These are phyloP conservation scores for Gloeophyllum trabeum DNA, from an alignment of 768 basidiomycete species.

Conservation along the genomic window DNA sequence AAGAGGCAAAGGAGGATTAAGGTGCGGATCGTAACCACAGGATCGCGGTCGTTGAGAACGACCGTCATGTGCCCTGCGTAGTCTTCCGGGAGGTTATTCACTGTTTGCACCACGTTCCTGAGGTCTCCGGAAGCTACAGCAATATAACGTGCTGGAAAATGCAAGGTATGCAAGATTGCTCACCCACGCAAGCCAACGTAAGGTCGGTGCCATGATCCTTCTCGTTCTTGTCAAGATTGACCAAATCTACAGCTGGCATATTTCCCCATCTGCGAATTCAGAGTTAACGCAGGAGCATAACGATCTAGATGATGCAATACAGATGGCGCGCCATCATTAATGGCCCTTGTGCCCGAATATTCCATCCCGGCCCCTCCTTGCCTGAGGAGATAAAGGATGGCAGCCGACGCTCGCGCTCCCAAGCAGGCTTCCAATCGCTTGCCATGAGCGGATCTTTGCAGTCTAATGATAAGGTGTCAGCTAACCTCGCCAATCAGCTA, in stretches of 20 bases:
- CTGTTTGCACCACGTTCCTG: conserved; percentile 28
- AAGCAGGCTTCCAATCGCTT: conserved; percentile 2
- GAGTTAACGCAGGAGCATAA: neutral
- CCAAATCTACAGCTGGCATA: conserved; percentile 20
- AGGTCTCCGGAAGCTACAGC: conserved; percentile 36
- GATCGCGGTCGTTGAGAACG: conserved; percentile 28
- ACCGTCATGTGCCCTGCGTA: conserved; percentile 28
- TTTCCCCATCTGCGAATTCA: conserved; percentile 21
- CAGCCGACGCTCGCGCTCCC: neutral
- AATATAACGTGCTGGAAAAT: neutral
- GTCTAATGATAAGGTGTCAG: conserved; percentile 7
- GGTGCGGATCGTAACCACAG: conserved; percentile 25
- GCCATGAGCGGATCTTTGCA: conserved; percentile 2
- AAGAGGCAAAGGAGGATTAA: conserved; percentile 29
- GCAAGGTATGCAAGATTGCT: neutral
- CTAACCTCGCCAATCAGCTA: neutral
- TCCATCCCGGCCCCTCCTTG: neutral
- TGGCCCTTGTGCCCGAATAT: neutral
- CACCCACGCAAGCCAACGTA: conserved; percentile 12
- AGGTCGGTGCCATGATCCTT: conserved; percentile 11
- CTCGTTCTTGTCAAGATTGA: conserved; percentile 15
- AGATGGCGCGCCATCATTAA: neutral
- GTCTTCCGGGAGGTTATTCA: conserved; percentile 29
- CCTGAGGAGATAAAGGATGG: conserved; percentile 12
- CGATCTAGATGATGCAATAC: neutral